Evolutionary conservation across 352 stramenopile genomes (phyloP).

Genomic region (Phytopythium sindhum): DNA sequence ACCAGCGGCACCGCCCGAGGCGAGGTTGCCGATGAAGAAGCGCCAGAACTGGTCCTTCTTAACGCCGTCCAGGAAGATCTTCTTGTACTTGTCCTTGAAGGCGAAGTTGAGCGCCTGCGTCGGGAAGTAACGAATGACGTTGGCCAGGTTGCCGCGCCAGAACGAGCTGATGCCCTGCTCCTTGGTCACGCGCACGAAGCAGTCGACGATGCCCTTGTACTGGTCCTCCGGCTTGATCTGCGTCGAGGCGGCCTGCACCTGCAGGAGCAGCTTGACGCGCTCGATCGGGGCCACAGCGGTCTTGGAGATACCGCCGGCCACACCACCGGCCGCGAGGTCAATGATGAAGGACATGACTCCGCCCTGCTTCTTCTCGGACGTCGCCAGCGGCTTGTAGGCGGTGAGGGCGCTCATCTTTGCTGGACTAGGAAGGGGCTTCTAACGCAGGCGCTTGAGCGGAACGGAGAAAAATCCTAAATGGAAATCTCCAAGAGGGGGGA

Average conservation of each 20-base stretch:
- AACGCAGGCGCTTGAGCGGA: conserved; percentile 47
- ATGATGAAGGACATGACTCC: conserved; percentile 61
- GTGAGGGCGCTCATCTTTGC: conserved; percentile 79
- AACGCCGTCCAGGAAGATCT: conserved; percentile 82
- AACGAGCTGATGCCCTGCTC: conserved; percentile 89
- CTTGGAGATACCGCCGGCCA: conserved; percentile 89
- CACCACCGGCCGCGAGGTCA: conserved; percentile 82
- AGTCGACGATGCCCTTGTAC: conserved; percentile 92
- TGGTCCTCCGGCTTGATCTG: conserved; percentile 91
- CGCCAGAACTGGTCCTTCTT: conserved; percentile 97
- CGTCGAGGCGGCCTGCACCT: conserved; percentile 88
- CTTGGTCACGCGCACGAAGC: conserved; percentile 84
- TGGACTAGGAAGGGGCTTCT: conserved; percentile 27
- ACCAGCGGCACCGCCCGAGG: conserved; percentile 96
- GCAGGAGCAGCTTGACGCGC: conserved; percentile 90
- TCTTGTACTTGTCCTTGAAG: conserved; percentile 94
- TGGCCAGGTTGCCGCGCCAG: conserved; percentile 90
- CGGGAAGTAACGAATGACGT: conserved; percentile 93
- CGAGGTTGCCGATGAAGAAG: conserved; percentile 98
- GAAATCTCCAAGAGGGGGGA: conserved; percentile 2
- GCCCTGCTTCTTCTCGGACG: conserved; percentile 61
- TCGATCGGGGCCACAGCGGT: conserved; percentile 89
- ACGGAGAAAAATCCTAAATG: conserved; percentile 88
- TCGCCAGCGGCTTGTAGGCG: conserved; percentile 79
- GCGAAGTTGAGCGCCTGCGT: conserved; percentile 92